These are phyloP conservation scores for Sporopachydermia lactativora DNA, from an alignment of 805 yeast species.

Conservation along the genomic window DNA sequence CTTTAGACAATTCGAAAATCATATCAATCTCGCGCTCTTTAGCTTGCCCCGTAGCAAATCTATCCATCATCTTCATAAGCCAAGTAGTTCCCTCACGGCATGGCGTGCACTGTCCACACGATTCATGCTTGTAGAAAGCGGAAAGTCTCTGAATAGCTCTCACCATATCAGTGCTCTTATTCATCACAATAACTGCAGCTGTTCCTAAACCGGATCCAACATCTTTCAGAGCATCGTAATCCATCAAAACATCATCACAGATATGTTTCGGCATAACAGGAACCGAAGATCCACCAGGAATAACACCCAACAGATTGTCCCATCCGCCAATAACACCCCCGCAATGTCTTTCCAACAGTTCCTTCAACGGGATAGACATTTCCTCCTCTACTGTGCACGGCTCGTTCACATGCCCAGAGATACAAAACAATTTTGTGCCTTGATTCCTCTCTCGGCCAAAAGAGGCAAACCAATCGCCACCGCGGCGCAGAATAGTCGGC, in stretches of 20 bases:
- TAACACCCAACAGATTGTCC: constrained; percentile 79
- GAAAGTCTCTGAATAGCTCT: constrained; percentile 78
- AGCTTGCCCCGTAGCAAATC: constrained; percentile 71
- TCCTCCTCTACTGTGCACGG: constrained; percentile 92
- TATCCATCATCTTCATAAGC: constrained; percentile 71
- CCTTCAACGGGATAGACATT: constrained; percentile 79
- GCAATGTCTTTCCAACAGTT: constrained; percentile 76
- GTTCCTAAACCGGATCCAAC: constrained; percentile 85
- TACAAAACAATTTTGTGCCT: constrained; percentile 75
- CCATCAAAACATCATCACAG: constrained; percentile 68
- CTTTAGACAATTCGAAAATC: constrained; percentile 74
- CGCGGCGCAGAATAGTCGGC: constrained; percentile 80
- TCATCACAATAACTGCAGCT: constrained; percentile 87
- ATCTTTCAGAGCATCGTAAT: constrained; percentile 74
- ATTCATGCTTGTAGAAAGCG: constrained; percentile 80
- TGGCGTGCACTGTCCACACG: constrained; percentile 92
- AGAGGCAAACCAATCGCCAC: constrained; percentile 74
- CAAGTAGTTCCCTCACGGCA: constrained; percentile 91
- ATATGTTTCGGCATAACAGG: constrained; percentile 60
- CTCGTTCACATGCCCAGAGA: constrained; percentile 82
- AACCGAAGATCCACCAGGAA: constrained; percentile 86
- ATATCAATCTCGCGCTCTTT: constrained; percentile 68
- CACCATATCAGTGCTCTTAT: constrained; percentile 72
- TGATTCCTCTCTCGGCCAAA: constrained; percentile 78
- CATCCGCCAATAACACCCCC: constrained; percentile 89